Evolutionary conservation across 768 basidiomycete species (phyloP).

Genomic region (Lentinula edodes): DNA sequence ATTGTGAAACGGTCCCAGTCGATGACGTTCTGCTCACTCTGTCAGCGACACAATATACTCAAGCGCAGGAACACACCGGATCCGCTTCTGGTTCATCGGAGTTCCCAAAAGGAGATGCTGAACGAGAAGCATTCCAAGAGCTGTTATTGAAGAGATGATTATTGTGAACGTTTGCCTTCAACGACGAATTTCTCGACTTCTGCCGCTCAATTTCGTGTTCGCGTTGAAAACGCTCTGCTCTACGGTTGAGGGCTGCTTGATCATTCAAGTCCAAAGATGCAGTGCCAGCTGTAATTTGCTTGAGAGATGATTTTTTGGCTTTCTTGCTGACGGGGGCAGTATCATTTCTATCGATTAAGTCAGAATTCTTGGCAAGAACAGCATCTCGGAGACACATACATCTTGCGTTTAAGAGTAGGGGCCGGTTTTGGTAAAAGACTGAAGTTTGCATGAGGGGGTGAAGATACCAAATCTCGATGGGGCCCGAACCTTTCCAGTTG

Average conservation of each 20-base stretch:
- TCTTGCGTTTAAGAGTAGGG: constrained; percentile 63
- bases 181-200: constrained; percentile 35
- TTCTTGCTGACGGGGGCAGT: constrained; percentile 39
- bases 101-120: constrained; percentile 41
- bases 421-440: constrained; percentile 60
- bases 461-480: background rate
- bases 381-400: constrained; percentile 32
- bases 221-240: constrained; percentile 86
- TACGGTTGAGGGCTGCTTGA: constrained; percentile 61
- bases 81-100: constrained; percentile 69
- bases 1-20: constrained; percentile 97
- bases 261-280: constrained; percentile 53
- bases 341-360: constrained; percentile 28
- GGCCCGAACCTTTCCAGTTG: constrained; percentile 75
- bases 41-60: background rate
- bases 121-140: constrained; percentile 36
- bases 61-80: constrained; percentile 42
- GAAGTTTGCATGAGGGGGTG: constrained; percentile 15
- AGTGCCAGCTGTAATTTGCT: constrained; percentile 30
- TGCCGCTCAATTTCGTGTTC: constrained; percentile 85
- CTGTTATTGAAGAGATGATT: constrained; percentile 49
- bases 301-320: constrained; percentile 56
- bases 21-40: constrained; percentile 72
- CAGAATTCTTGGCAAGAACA: background rate
- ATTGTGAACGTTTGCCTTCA: constrained; percentile 44